Evolutionary conservation across 2,329 filamentous ascomycete genomes (phyloP).

Genomic region (Intubia oerlemansii): DNA sequence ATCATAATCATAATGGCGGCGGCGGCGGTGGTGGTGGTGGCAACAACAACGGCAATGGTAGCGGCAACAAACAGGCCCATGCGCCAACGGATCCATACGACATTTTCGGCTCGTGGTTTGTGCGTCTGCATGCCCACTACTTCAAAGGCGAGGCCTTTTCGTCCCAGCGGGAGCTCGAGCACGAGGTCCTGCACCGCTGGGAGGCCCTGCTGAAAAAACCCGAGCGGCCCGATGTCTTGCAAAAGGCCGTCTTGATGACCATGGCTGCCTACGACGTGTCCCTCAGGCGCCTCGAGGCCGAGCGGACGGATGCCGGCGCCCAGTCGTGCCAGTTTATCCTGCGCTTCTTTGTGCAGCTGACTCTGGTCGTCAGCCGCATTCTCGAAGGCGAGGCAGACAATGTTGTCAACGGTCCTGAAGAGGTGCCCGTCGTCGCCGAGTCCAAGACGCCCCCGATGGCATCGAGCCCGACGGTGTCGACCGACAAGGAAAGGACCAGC

Average conservation of each 20-base stretch:
- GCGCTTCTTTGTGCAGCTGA: conserved; percentile 57
- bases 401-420: not conserved
- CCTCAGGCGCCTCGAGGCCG: conserved; percentile 28
- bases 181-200: conserved; percentile 63
- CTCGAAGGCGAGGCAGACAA: conserved; percentile 20
- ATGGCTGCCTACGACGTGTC: conserved; percentile 66
- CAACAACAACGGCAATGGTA: too few species aligned
- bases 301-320: conserved; percentile 22
- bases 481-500: too few species aligned
- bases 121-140: conserved; percentile 67
- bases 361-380: conserved; percentile 48
- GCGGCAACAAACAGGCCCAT: conserved; percentile 9
- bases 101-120: conserved; percentile 60
- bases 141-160: conserved; percentile 57
- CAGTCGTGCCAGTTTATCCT: conserved; percentile 44
- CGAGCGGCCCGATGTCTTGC: conserved; percentile 39
- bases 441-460: not conserved
- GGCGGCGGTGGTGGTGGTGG: too few species aligned
- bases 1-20: too few species aligned
- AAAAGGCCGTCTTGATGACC: conserved; percentile 70
- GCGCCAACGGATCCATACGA: conserved; percentile 31
- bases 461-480: too few species aligned
- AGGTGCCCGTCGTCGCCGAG: too few species aligned
- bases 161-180: conserved; percentile 62
- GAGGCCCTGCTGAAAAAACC: conserved; percentile 50